Conservation (phyloP, 2,329 filamentous ascomycete species). For the Penicillium sp. region DNA sequence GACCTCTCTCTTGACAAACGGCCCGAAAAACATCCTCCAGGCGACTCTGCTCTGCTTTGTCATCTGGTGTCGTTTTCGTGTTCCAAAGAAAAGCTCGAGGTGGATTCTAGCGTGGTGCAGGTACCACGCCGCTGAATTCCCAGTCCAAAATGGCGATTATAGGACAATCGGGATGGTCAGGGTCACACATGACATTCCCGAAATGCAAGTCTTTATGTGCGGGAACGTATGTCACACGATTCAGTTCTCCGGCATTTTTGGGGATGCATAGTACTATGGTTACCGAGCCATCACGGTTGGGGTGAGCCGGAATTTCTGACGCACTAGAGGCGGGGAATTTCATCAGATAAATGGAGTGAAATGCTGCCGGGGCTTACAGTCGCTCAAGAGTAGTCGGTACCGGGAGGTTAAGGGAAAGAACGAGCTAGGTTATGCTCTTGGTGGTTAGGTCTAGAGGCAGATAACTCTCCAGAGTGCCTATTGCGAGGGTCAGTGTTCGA, state of each 20-base stretch:
- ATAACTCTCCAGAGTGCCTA: too few species aligned
- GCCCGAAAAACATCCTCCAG: background rate
- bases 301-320: too few species aligned
- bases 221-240: background rate
- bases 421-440: too few species aligned
- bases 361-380: too few species aligned
- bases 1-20: background rate
- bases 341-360: too few species aligned
- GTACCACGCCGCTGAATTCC: background rate
- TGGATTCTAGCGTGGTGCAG: background rate
- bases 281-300: too few species aligned
- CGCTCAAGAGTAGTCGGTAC: too few species aligned
- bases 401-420: too few species aligned
- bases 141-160: background rate
- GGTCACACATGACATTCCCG: background rate
- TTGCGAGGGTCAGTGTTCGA: too few species aligned
- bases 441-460: too few species aligned
- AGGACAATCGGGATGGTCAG: background rate
- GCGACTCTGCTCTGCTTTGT: background rate
- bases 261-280: background rate
- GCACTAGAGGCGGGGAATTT: too few species aligned
- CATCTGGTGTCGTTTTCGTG: background rate
- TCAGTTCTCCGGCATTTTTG: background rate
- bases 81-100: background rate
- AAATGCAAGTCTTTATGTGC: background rate